Base-by-base conservation (phyloP, 495 filamentous ascomycete genomes). In the Amorphotheca resinae region DNA sequence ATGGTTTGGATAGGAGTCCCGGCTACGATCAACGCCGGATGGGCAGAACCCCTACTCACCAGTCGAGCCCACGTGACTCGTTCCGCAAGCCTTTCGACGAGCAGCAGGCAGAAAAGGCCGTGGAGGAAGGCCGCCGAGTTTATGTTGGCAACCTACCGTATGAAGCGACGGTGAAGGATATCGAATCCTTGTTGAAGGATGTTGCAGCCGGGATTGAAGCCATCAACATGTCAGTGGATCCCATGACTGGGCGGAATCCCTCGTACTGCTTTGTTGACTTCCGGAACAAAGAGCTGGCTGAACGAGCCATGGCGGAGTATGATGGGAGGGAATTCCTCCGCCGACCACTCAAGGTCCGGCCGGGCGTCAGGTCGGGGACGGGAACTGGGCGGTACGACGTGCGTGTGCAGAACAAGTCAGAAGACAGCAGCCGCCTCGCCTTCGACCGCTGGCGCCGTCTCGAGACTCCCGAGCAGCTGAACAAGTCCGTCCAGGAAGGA, bases 181-280 rank as follows among this genome's bases (percentile, higher is more conserved):
- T 84, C 25, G 65, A 76, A 53, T 62, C 58, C 1, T 53, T 83
- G 22, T 73, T 84, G 45, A 57, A 50, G 9, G 61, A 49, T 22
- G 14, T 36, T 2, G 25, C 23, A 4, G 2, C 20, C 17, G 38
- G 34, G 17, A 64, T 73, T 51, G 66, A 72, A 54, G 70, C 70
- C 28, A 75, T 84, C 45, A 74, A 77, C 53, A 79, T 82, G 54
- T 74, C 76, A 7, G 66, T 79, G 38, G 77, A 83, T 54, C 74
- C 77, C 14, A 74, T 79, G 52, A 78, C 74, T 17, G 74, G 74
- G 33, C 60, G 77, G 11, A 84, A 83, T 55, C 77, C 77, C 2
- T 79, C 76, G 4, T 83, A 82, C 60, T 84, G 79, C 60, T 83
- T 82, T 41, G 70, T 82, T 38, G 77, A 83, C 50, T 67, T 82